Evolutionary conservation across 139 green algal species (phyloP).

Genomic region (Chlorella sp.): DNA sequence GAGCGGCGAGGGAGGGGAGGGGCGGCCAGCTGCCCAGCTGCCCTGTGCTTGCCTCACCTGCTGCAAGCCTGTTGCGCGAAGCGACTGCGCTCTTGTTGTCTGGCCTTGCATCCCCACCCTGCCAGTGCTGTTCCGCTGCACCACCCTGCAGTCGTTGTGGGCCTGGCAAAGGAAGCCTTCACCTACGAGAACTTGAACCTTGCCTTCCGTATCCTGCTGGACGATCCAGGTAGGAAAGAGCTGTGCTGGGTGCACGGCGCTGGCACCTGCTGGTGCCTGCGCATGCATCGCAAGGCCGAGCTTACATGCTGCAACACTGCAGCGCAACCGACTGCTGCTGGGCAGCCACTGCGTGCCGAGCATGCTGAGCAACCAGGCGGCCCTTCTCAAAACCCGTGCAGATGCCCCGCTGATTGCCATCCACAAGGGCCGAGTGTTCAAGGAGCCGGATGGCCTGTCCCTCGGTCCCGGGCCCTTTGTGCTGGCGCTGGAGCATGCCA

Average conservation of each 20-base stretch:
- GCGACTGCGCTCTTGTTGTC: too few species aligned
- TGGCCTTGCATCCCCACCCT: too few species aligned
- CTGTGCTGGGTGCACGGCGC: not conserved
- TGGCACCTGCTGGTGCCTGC: not conserved
- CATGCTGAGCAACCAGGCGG: too few species aligned
- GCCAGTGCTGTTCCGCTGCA: not conserved
- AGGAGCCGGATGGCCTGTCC: conserved; percentile 46
- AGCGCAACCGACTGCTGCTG: too few species aligned
- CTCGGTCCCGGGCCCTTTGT: conserved; percentile 55
- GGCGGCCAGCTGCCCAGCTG: not conserved
- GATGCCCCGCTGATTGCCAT: conserved; percentile 42
- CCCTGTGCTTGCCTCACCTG: too few species aligned
- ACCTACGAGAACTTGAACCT: conserved; percentile 44
- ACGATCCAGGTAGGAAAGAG: conserved; percentile 1
- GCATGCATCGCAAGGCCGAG: too few species aligned
- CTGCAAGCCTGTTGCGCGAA: too few species aligned
- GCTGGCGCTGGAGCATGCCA: conserved; percentile 36
- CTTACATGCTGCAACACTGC: too few species aligned
- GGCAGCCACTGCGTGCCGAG: too few species aligned
- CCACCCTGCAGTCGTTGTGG: conserved; percentile 40
- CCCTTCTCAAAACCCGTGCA: not conserved
- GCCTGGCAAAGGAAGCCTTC: conserved; percentile 47
- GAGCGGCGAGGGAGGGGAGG: not conserved
- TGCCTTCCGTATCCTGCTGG: conserved; percentile 46
- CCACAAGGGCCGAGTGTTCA: conserved; percentile 39